Conservation (phyloP, 345 rosid genomes). For the Salix viminalis region DNA sequence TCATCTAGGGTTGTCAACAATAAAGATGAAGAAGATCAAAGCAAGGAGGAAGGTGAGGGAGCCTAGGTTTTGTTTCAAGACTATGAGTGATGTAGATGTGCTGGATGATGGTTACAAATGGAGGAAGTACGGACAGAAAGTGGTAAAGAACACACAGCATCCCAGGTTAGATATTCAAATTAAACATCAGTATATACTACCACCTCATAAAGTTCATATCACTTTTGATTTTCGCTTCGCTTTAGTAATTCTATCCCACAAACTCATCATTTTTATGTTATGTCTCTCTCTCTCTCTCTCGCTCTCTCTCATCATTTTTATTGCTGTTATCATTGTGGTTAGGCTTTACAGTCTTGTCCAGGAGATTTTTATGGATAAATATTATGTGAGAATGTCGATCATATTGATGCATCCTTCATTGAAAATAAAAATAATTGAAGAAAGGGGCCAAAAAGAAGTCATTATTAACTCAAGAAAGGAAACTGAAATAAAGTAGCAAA, state of each 20-base stretch:
- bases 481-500: slow-evolving; percentile 8
- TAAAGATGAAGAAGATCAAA: slow-evolving; percentile 79
- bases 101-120: slow-evolving; percentile 96
- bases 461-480: slow-evolving; percentile 40
- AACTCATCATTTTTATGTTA: slow-evolving; percentile 25
- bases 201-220: slow-evolving; percentile 14
- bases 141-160: slow-evolving; percentile 95
- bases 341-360: slow-evolving; percentile 31
- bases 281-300: slow-evolving; percentile 4
- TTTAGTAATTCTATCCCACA: slow-evolving; percentile 18
- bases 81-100: slow-evolving; percentile 91
- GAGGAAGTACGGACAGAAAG: slow-evolving; percentile 99
- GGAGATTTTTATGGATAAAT: slow-evolving; percentile 22
- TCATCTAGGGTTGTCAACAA: slow-evolving; percentile 46
- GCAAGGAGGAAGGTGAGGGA: slow-evolving; percentile 90
- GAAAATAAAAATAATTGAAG: slow-evolving; percentile 3
- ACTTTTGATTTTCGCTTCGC: neutral
- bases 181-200: neutral
- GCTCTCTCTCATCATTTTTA: neutral
- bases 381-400: slow-evolving; percentile 6
- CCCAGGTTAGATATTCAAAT: slow-evolving; percentile 56
- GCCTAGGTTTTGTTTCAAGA: slow-evolving; percentile 98
- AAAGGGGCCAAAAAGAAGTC: slow-evolving; percentile 36
- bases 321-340: slow-evolving; percentile 19
- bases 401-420: slow-evolving; percentile 7